phyloP scores from a whole-genome alignment of 768 basidiomycete genomes.

The Mycena rosella region DNA sequence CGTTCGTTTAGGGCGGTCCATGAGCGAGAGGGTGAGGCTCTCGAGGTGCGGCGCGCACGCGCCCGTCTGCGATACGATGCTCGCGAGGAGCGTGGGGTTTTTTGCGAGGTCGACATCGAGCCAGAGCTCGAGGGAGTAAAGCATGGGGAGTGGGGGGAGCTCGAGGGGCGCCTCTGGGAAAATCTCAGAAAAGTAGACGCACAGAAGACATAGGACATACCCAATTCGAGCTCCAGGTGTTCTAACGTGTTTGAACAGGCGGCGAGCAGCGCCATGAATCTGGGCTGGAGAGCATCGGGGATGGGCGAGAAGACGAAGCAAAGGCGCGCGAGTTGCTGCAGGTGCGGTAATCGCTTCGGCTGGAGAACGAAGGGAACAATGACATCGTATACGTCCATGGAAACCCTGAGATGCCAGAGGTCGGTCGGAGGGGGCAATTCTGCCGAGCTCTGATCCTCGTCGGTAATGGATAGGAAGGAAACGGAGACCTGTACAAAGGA shows the following conservation, averaged over 20 bases:
- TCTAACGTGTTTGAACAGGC: constrained; percentile 5
- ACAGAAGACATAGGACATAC: neutral
- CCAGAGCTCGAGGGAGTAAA: constrained; percentile 1
- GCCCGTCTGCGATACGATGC: neutral
- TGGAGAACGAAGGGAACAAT: constrained; percentile 5
- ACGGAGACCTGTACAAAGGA: constrained; percentile 7
- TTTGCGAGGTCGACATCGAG: neutral
- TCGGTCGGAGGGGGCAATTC: neutral
- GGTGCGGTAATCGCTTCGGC: neutral
- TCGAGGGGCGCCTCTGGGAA: neutral
- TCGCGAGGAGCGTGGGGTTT: neutral
- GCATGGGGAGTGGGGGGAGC: neutral
- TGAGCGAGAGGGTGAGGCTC: neutral
- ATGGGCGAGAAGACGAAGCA: constrained; percentile 1
- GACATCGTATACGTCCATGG: neutral
- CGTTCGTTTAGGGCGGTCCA: neutral
- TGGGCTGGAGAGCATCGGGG: neutral
- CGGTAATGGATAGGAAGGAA: neutral
- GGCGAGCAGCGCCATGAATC: neutral
- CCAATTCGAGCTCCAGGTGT: constrained; percentile 5
- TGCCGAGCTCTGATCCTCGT: neutral
- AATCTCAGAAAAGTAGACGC: neutral
- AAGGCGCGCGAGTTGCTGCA: neutral
- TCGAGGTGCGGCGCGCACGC: neutral
- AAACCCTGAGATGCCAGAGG: constrained; percentile 3